These are phyloP conservation scores for Microdochium trichocladiopsis DNA, from an alignment of 2,329 filamentous ascomycete species.

Conservation along the genomic window DNA sequence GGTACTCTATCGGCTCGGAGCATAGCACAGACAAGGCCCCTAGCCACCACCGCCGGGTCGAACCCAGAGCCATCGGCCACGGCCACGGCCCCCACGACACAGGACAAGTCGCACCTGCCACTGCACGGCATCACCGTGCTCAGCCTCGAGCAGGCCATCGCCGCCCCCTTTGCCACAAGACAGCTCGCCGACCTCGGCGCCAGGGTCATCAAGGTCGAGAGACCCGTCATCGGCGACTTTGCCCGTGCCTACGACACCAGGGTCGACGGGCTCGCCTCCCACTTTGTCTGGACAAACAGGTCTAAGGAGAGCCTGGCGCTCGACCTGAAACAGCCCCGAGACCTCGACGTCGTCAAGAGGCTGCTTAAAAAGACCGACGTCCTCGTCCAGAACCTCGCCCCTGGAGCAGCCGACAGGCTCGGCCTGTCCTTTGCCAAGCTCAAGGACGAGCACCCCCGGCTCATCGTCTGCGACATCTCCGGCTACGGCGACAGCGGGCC, in stretches of 20 bases:
- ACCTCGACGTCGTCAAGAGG: slow-evolving; percentile 33
- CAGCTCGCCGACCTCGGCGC: slow-evolving; percentile 47
- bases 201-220: slow-evolving; percentile 47
- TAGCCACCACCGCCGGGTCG: too few species aligned
- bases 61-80: background rate
- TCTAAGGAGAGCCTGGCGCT: slow-evolving; percentile 46
- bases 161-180: slow-evolving; percentile 45
- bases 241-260: slow-evolving; percentile 42
- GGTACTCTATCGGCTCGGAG: too few species aligned
- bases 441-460: slow-evolving; percentile 27
- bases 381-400: slow-evolving; percentile 45
- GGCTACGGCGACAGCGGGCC: slow-evolving; percentile 44
- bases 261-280: slow-evolving; percentile 40
- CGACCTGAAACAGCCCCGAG: slow-evolving; percentile 35
- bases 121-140: slow-evolving; percentile 41
- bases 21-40: too few species aligned
- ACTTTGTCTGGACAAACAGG: slow-evolving; percentile 49
- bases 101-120: slow-evolving; percentile 10
- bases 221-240: slow-evolving; percentile 43
- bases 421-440: slow-evolving; percentile 38
- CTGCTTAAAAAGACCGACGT: slow-evolving; percentile 39
- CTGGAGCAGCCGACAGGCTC: slow-evolving; percentile 37
- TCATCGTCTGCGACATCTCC: slow-evolving; percentile 49
- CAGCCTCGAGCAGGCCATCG: slow-evolving; percentile 46
- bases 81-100: background rate